Evolutionary conservation across 176 grass and related monocot species (phyloP), one percentile per base, ranked within the genome.

Genomic region (Triticum monococcum): DNA sequence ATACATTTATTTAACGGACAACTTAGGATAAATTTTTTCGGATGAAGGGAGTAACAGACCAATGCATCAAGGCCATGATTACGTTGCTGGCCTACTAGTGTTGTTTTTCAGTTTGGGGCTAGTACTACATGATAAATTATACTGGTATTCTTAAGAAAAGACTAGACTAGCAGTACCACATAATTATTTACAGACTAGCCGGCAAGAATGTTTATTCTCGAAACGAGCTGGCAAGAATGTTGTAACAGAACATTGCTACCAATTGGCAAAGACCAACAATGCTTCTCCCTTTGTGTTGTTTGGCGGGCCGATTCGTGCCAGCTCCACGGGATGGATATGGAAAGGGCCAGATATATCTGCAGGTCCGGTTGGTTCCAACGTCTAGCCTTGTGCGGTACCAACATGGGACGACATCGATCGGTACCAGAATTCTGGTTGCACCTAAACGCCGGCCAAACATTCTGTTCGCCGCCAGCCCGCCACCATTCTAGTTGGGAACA

Each of bases 391-490:
- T 56, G 76, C 57, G 18, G 41, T 40, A 68, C 89, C 85, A 83
- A 17, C 40, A 43, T 8, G 1, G 28, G 23, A 80, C 24, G 63
- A 40, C 75, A 43, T 8, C 57, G 41, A 43, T 8, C 57, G 41
- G 41, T 40, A 68, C 89, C 85, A 79, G 65, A 87, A 83, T 74
- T 87, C 80, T 79, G 4, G 84, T 83, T 28, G 80, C 67, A 84
- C 66, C 73, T 65, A 46, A 70, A 50, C 85, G 16, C 79, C 79
- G 73, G n/a, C 79, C 64, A 82, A 82, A 78, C 68, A 43, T 79
- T 77, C 80, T 83, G 20, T 5, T 20, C 2, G 23, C 36, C 31
- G 43, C 20, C 8, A 20, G 38, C 46, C 10, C 26, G 64, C 25
- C 46, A 20, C 23, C 75, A 24, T 3, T 61, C 46, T 77, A 9